Conservation (phyloP, 225 moss, liverwort and hornwort species). For the Pleurozium schreberi region DNA sequence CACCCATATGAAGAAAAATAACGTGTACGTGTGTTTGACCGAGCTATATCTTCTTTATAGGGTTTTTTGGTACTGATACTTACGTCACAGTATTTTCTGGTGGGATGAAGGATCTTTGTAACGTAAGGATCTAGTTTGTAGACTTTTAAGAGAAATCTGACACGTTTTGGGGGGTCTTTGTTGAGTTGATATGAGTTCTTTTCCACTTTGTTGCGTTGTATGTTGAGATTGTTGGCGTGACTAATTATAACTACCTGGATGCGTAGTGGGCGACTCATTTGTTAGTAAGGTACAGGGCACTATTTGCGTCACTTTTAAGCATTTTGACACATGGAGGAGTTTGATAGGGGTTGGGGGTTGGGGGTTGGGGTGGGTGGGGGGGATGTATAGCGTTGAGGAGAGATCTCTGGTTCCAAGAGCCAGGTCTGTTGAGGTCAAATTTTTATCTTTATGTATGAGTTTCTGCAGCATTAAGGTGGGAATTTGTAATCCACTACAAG, state of each 20-base stretch:
- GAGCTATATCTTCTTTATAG: background rate
- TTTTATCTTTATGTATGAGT: background rate
- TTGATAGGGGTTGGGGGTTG: too few relatives aligned
- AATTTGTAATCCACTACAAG: background rate
- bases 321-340: background rate
- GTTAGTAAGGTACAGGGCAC: background rate
- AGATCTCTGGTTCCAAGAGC: background rate
- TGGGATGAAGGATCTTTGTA: background rate
- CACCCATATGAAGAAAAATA: constrained; percentile 12
- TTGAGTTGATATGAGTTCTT: background rate
- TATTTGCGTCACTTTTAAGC: background rate
- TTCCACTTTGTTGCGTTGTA: background rate
- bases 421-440: background rate
- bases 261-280: background rate
- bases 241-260: background rate
- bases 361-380: too few relatives aligned
- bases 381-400: background rate
- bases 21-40: constrained; percentile 29
- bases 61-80: background rate
- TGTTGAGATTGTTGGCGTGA: background rate
- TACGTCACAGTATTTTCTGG: background rate
- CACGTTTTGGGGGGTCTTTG: background rate
- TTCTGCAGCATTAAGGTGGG: background rate
- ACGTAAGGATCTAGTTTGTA: background rate
- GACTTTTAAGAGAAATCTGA: background rate